phyloP scores from a whole-genome alignment of 2,329 filamentous ascomycete species.

The Penicillium sp. region DNA sequence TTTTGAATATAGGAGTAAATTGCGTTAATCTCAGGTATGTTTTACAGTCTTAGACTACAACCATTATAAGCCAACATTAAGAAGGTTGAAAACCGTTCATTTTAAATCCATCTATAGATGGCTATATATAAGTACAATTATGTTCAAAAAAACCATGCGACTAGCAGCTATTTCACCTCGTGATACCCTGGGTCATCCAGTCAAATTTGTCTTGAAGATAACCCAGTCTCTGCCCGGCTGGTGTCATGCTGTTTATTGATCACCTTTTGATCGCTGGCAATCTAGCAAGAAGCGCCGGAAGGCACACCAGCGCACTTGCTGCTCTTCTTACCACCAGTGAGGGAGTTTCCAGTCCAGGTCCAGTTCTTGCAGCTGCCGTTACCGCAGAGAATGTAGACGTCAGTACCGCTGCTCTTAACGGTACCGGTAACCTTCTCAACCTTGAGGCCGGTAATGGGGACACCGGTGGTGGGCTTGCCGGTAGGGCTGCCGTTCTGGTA shows the following conservation, averaged over 20 bases:
- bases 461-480: slow-evolving; percentile 38
- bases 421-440: slow-evolving; percentile 39
- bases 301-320: slow-evolving; percentile 43
- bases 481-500: slow-evolving; percentile 52
- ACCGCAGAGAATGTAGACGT: slow-evolving; percentile 58
- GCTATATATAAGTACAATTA: not conserved
- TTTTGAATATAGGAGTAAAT: not conserved
- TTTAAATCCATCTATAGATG: not conserved
- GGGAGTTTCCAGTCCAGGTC: slow-evolving; percentile 52
- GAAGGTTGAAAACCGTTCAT: not conserved
- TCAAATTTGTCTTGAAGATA: not conserved
- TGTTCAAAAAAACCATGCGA: not conserved
- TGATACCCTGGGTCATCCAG: not conserved
- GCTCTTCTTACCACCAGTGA: slow-evolving; percentile 55
- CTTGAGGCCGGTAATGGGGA: slow-evolving; percentile 44
- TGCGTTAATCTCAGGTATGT: not conserved
- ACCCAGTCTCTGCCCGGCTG: not conserved
- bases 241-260: not conserved
- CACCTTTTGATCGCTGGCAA: not conserved
- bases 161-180: not conserved
- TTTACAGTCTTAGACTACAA: not conserved
- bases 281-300: slow-evolving; percentile 36
- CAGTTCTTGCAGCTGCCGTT: slow-evolving; percentile 54
- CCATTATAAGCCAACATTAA: not conserved
- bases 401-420: slow-evolving; percentile 35